Evolutionary conservation across 2,329 filamentous ascomycete genomes (phyloP).

Genomic region (Achaetomium macrosporum): DNA sequence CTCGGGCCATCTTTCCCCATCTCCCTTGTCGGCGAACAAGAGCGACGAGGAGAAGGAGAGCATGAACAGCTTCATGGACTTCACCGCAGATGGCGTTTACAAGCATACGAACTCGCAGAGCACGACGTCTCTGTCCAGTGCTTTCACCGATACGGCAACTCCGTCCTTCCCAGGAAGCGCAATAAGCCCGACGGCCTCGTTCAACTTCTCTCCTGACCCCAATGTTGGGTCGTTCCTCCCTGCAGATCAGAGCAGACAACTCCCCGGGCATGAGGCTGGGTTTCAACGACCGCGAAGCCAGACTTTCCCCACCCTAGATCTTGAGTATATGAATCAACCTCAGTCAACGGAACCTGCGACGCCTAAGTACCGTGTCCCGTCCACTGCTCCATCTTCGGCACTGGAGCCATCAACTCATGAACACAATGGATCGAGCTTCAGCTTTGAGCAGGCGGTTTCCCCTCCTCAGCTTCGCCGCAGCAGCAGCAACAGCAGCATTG

Average conservation of each 20-base stretch:
- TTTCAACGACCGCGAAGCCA: conserved; percentile 78
- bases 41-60: conserved; percentile 64
- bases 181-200: conserved; percentile 68
- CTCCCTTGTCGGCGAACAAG: conserved; percentile 63
- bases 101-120: conserved; percentile 61
- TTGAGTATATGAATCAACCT: conserved; percentile 49
- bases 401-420: conserved; percentile 49
- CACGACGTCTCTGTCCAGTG: conserved; percentile 61
- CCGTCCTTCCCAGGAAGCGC: conserved; percentile 67
- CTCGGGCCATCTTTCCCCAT: conserved; percentile 57
- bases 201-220: conserved; percentile 69
- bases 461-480: conserved; percentile 44
- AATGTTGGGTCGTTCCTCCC: conserved; percentile 58
- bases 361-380: conserved; percentile 43
- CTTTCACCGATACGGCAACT: conserved; percentile 56
- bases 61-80: conserved; percentile 49
- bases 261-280: conserved; percentile 29
- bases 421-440: conserved; percentile 36
- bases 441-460: conserved; percentile 40
- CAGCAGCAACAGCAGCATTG: conserved; percentile 46
- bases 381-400: conserved; percentile 46
- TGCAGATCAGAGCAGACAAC: conserved; percentile 34
- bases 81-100: conserved; percentile 47
- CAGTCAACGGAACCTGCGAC: conserved; percentile 41
- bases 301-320: conserved; percentile 70